phyloP scores from a whole-genome alignment of 1,284 basidiomycete genomes.

The Moesziomyces sp. region DNA sequence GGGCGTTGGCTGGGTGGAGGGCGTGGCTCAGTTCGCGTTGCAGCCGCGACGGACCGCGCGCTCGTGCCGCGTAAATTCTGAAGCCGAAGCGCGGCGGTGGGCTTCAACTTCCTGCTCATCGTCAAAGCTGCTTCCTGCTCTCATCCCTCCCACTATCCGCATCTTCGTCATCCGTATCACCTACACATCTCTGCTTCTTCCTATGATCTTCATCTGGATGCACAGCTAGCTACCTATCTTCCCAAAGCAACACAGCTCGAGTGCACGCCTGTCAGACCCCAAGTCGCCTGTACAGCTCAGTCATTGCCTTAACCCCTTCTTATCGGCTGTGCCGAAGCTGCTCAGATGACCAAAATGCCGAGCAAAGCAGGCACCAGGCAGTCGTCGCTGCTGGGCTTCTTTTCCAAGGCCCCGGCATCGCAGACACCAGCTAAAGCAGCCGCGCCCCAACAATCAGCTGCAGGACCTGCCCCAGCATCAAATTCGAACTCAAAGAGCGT shows the following conservation, averaged over 20 bases:
- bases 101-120: neutral
- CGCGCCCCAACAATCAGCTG: constrained; percentile 4
- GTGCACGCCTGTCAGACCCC: neutral
- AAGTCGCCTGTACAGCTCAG: neutral
- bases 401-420: constrained; percentile 37
- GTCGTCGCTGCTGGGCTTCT: constrained; percentile 56
- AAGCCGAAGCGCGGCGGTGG: neutral
- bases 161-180: too few relatives aligned
- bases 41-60: neutral
- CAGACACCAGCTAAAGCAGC: constrained; percentile 19
- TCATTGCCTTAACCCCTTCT: neutral
- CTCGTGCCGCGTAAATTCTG: neutral
- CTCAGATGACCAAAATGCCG: constrained; percentile 11
- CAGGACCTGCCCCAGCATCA: constrained; percentile 1
- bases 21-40: neutral
- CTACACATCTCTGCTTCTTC: neutral
- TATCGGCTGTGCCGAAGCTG: neutral
- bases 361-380: constrained; percentile 39
- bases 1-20: too few relatives aligned
- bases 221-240: neutral
- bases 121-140: neutral
- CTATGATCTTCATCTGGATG: neutral
- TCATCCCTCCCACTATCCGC: neutral
- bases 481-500: constrained; percentile 7
- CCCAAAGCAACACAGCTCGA: neutral